Percentiles rank a stretch among this genome's conserved stretches.
Conservation (phyloP, 495 filamentous ascomycete species). For the Podospora sp. region DNA sequence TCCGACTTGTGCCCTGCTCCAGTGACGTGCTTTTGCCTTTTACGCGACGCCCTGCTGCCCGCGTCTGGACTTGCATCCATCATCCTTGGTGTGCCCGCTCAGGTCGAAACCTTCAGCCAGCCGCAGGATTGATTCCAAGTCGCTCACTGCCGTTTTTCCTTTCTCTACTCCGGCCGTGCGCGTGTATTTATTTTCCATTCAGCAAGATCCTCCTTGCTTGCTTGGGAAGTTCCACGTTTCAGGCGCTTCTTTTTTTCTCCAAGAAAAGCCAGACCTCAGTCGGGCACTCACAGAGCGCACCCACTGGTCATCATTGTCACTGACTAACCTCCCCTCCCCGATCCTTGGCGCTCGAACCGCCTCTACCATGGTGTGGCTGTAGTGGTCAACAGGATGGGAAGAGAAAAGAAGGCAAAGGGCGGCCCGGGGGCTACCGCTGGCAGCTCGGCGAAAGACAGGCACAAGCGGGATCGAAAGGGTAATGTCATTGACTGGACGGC, state of each 20-base stretch:
- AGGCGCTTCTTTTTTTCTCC: conserved; percentile 8
- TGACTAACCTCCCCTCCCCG: neutral
- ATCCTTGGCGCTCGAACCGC: neutral
- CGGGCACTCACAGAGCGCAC: neutral
- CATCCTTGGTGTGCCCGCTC: neutral
- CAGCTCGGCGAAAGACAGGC: conserved; percentile 38
- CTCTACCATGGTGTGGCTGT: conserved; percentile 19
- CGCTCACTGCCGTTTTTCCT: conserved; percentile 6
- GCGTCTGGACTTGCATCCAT: neutral
- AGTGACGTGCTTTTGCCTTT: conserved; percentile 4
- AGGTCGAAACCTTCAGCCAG: neutral
- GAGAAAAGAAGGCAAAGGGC: conserved; percentile 31
- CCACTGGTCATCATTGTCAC: neutral
- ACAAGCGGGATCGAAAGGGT: conserved; percentile 35
- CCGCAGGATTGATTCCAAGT: conserved; percentile 9
- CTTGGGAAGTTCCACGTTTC: neutral
- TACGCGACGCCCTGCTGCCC: neutral
- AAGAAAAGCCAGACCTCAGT: neutral
- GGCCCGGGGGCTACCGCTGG: conserved; percentile 29
- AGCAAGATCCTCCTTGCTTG: conserved; percentile 20
- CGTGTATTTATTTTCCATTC: conserved; percentile 15
- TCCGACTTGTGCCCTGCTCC: conserved; percentile 18
- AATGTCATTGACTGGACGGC: conserved; percentile 36
- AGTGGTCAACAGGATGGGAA: conserved; percentile 32
- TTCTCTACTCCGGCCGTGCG: neutral